These are phyloP conservation scores for Macrolepiota fuliginosa DNA, from an alignment of 768 basidiomycete species.

Conservation along the genomic window DNA sequence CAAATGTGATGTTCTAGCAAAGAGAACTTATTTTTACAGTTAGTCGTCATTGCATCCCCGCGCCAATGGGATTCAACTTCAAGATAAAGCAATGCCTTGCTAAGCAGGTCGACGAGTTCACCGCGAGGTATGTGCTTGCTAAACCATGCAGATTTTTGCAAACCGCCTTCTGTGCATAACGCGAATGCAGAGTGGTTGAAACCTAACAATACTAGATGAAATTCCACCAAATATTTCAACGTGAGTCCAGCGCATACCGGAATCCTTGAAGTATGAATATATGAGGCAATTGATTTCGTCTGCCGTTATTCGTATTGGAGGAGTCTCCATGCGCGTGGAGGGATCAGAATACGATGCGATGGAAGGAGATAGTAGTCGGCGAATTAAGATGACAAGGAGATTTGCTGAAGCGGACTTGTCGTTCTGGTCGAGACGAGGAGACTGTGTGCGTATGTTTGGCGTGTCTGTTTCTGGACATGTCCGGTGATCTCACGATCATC, in stretches of 20 bases:
- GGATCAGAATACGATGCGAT: not conserved
- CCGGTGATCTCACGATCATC: conserved; percentile 12
- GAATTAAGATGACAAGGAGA: not conserved
- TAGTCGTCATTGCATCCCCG: conserved; percentile 53
- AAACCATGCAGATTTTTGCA: conserved; percentile 67
- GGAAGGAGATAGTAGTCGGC: not conserved
- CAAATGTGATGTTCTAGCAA: conserved; percentile 76
- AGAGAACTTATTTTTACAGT: conserved; percentile 71
- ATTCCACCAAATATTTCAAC: not conserved
- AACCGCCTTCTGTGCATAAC: conserved; percentile 69
- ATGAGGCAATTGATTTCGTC: conserved; percentile 87
- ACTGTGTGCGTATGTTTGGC: conserved; percentile 9
- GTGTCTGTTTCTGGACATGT: conserved; percentile 6
- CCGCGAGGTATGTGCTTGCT: conserved; percentile 78
- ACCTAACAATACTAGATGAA: conserved; percentile 39
- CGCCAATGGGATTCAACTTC: conserved; percentile 87
- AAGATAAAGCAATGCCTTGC: conserved; percentile 75
- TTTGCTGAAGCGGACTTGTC: conserved; percentile 12
- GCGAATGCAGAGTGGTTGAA: conserved; percentile 82
- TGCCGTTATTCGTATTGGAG: conserved; percentile 64
- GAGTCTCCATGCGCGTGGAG: conserved; percentile 29
- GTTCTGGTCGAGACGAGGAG: not conserved
- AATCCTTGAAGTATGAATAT: conserved; percentile 81
- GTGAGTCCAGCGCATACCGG: conserved; percentile 42
- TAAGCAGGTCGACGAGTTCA: conserved; percentile 76